phyloP scores from a whole-genome alignment of 192 early-diverging fungal genomes.

The Lobosporangium transversale region DNA sequence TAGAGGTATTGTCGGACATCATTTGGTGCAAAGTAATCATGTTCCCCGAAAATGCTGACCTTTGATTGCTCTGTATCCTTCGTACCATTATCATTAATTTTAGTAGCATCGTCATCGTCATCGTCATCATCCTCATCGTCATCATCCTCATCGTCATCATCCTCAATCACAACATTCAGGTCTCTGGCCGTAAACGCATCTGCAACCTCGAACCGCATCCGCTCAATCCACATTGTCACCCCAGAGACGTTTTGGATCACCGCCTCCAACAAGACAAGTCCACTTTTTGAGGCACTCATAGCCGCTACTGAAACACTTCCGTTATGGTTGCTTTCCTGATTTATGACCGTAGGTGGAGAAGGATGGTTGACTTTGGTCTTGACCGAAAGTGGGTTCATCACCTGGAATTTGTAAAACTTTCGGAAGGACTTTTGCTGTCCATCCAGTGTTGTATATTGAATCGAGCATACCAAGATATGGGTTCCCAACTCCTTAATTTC shows the following conservation, averaged over 20 bases:
- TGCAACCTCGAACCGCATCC: constrained; percentile 85
- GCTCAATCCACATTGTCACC: constrained; percentile 85
- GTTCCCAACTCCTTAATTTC: constrained; percentile 96
- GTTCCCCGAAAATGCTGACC: constrained; percentile 63
- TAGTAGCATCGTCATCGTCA: constrained; percentile 1
- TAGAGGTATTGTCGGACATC: constrained; percentile 95
- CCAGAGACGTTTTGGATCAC: constrained; percentile 91
- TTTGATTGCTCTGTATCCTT: neutral
- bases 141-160: constrained; percentile 5
- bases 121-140: constrained; percentile 18
- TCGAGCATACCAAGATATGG: constrained; percentile 90
- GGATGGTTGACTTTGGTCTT: constrained; percentile 96
- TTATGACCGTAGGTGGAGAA: constrained; percentile 18
- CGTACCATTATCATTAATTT: constrained; percentile 3
- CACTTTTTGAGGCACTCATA: constrained; percentile 51
- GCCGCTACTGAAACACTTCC: neutral
- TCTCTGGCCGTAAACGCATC: constrained; percentile 77
- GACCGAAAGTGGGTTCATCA: constrained; percentile 93
- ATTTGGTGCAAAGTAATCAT: constrained; percentile 71
- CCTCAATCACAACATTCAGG: constrained; percentile 64
- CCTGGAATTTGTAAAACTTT: constrained; percentile 97
- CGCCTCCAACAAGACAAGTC: constrained; percentile 86
- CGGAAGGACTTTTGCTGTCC: constrained; percentile 78
- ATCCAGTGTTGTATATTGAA: constrained; percentile 79
- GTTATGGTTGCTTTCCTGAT: constrained; percentile 31